A percentile compares a stretch with the other conserved stretches of the same genome.
Evolutionary conservation across 2,329 filamentous ascomycete species (phyloP).

Genomic region (Amylocarpus encephaloides): DNA sequence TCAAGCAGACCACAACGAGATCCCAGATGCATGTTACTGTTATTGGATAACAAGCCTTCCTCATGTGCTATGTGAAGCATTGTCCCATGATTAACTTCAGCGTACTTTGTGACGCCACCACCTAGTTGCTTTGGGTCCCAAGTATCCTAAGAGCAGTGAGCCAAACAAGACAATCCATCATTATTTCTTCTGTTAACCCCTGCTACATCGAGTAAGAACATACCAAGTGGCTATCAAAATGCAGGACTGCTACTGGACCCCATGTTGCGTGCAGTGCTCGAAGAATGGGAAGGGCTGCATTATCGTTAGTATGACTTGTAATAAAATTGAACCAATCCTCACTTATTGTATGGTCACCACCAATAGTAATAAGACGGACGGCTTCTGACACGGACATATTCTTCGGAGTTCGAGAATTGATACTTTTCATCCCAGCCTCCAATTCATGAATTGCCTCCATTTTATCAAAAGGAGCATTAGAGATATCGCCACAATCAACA

Average conservation of each 20-base stretch:
- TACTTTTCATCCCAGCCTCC: conserved; percentile 25
- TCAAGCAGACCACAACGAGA: conserved; percentile 24
- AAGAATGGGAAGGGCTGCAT: conserved; percentile 26
- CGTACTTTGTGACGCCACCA: conserved; percentile 26
- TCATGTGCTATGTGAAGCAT: conserved; percentile 32
- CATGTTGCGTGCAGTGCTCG: conserved; percentile 27
- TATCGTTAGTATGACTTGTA: neutral
- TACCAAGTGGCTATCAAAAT: conserved; percentile 28
- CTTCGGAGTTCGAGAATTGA: conserved; percentile 21
- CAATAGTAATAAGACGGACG: conserved; percentile 26
- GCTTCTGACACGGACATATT: conserved; percentile 23
- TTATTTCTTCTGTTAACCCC: neutral
- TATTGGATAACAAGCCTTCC: conserved; percentile 28
- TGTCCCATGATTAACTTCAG: conserved; percentile 30
- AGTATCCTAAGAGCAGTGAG: conserved; percentile 15
- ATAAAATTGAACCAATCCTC: neutral
- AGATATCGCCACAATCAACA: conserved; percentile 28
- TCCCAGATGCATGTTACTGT: conserved; percentile 30
- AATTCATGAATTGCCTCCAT: conserved; percentile 25
- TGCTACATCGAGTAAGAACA: neutral
- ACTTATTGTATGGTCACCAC: conserved; percentile 32
- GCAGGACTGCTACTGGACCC: conserved; percentile 27
- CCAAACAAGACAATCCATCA: neutral
- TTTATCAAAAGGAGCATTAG: conserved; percentile 29
- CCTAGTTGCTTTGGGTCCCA: conserved; percentile 29